Conservation (phyloP, 2,329 filamentous ascomycete species). For the Xylariaceae sp. region DNA sequence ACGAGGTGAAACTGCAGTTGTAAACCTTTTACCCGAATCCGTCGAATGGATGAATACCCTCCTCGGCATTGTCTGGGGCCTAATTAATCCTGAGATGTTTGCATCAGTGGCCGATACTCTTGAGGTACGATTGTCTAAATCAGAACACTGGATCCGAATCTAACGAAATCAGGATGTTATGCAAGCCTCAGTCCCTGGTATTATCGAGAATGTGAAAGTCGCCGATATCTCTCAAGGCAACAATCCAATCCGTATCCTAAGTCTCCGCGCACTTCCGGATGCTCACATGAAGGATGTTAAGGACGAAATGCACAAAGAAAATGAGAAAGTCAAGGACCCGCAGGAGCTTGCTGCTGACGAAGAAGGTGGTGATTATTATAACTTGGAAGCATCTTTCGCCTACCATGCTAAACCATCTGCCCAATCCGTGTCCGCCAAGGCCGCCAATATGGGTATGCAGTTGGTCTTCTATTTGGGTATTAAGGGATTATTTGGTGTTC, state of each 20-base stretch:
- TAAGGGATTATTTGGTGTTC: constrained; percentile 86
- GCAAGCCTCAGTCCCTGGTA: constrained; percentile 88
- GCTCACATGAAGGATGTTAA: constrained; percentile 81
- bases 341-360: constrained; percentile 88
- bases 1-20: constrained; percentile 82
- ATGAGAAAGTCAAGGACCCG: constrained; percentile 80
- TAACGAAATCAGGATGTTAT: constrained; percentile 73
- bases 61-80: constrained; percentile 81
- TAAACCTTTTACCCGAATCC: constrained; percentile 89
- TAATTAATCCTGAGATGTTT: constrained; percentile 97
- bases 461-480: constrained; percentile 92
- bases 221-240: constrained; percentile 93
- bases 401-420: constrained; percentile 85
- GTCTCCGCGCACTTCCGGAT: constrained; percentile 84
- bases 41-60: constrained; percentile 97
- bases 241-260: constrained; percentile 88
- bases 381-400: constrained; percentile 86
- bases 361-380: constrained; percentile 91
- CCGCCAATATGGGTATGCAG: constrained; percentile 96
- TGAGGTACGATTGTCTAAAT: constrained; percentile 50
- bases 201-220: constrained; percentile 94
- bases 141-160: background rate
- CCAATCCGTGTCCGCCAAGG: constrained; percentile 75
- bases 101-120: constrained; percentile 88
- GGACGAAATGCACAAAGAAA: constrained; percentile 77